Percentiles rank a stretch among this genome's conserved stretches.
phyloP scores from a whole-genome alignment of 2,329 filamentous ascomycete genomes.

The Arthrobotrys sphaeroides region DNA sequence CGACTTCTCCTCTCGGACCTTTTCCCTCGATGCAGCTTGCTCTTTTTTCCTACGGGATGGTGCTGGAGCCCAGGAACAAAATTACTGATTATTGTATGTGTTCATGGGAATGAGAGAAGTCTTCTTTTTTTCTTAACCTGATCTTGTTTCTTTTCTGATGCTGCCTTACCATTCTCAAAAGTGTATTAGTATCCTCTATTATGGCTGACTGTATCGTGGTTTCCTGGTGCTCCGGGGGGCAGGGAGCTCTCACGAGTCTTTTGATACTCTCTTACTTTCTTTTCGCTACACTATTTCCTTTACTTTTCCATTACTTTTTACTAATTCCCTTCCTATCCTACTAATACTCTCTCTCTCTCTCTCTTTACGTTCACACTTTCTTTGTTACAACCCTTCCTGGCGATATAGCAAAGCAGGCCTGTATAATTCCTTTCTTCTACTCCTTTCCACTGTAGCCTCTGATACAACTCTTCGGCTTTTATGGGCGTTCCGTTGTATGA shows the following conservation, averaged over 20 bases:
- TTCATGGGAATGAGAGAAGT: conserved; percentile 40
- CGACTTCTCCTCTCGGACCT: conserved; percentile 3
- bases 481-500: conserved; percentile 30
- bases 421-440: conserved; percentile 14
- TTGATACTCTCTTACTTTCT: not conserved
- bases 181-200: conserved; percentile 41
- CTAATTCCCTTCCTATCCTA: conserved; percentile 30
- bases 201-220: not conserved
- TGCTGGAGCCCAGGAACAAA: conserved; percentile 8
- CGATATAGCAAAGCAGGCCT: conserved; percentile 10
- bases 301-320: conserved; percentile 9
- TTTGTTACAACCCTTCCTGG: conserved; percentile 25
- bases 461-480: conserved; percentile 18
- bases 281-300: not conserved
- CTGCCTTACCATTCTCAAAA: conserved; percentile 30
- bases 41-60: not conserved
- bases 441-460: not conserved
- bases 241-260: conserved; percentile 5
- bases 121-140: not conserved
- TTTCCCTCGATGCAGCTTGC: not conserved
- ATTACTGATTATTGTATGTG: conserved; percentile 25
- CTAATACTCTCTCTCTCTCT: conserved; percentile 13
- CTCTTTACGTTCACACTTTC: not conserved
- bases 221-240: not conserved
- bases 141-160: conserved; percentile 1